These are phyloP conservation scores for Solanum hybrid DNA, from an alignment of 305 asterid species.

Conservation along the genomic window DNA sequence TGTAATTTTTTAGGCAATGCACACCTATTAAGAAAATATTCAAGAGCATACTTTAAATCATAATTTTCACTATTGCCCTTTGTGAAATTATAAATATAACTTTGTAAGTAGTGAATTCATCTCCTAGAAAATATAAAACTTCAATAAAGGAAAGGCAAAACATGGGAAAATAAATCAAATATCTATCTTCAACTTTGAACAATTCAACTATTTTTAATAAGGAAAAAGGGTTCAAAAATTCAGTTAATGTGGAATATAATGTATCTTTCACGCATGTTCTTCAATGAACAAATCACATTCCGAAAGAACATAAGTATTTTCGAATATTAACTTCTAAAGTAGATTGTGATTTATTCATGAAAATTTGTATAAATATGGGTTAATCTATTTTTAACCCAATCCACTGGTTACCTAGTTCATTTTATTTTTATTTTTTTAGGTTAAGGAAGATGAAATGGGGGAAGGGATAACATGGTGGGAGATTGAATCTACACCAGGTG, in stretches of 20 bases:
- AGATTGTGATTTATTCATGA: neutral
- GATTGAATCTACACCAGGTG: neutral
- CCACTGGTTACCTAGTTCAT: no score
- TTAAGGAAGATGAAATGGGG: neutral
- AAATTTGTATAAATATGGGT: neutral
- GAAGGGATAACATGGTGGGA: neutral
- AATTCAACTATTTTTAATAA: no score
- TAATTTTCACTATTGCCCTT: neutral
- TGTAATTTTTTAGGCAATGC: neutral
- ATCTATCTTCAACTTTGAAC: neutral
- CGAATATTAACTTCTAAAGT: no score
- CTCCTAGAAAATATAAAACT: neutral
- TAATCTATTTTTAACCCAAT: no score
- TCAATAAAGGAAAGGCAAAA: no score
- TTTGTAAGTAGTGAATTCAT: neutral
- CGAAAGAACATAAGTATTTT: no score
- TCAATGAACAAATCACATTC: neutral
- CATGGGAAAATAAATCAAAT: no score
- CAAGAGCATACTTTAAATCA: neutral
- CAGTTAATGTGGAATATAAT: no score
- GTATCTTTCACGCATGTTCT: neutral
- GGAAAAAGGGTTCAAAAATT: neutral
- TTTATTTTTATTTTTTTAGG: no score
- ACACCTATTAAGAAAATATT: neutral
- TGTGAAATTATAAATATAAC: no score